A percentile compares a stretch with the other conserved stretches of the same genome.
Conservation (phyloP, 2,329 filamentous ascomycete species). For the Fusarium poae region DNA sequence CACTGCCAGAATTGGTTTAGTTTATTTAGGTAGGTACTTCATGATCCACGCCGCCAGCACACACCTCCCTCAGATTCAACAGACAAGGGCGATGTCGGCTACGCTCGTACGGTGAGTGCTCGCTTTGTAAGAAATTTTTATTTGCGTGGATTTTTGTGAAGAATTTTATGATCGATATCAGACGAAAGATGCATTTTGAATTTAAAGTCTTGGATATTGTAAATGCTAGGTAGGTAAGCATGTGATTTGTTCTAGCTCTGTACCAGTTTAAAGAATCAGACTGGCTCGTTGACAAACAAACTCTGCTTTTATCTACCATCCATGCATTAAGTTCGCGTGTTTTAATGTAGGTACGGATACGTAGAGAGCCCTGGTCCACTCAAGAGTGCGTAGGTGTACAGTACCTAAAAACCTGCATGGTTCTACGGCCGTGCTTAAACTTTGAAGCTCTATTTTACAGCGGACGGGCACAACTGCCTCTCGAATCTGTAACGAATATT, state of each 20-base stretch:
- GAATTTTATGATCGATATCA: neutral
- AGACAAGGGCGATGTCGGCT: constrained; percentile 36
- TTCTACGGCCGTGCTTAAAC: constrained; percentile 9
- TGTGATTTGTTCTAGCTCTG: neutral
- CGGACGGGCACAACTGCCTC: neutral
- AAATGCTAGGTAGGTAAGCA: neutral
- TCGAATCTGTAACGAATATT: neutral
- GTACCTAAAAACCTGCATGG: constrained; percentile 5
- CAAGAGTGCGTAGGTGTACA: constrained; percentile 1
- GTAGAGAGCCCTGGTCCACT: constrained; percentile 6
- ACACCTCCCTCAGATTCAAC: constrained; percentile 23
- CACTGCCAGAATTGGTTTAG: constrained; percentile 18
- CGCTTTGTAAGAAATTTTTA: neutral
- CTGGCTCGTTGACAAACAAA: neutral
- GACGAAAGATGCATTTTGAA: neutral
- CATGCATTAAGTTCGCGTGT: constrained; percentile 16
- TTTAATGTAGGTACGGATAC: constrained; percentile 13
- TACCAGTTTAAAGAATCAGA: neutral
- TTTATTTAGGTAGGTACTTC: constrained; percentile 8
- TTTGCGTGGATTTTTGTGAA: neutral
- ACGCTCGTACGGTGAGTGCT: constrained; percentile 24
- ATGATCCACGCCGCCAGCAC: constrained; percentile 33
- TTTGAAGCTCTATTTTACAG: constrained; percentile 3
- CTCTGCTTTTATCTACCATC: constrained; percentile 1
- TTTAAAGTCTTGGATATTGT: neutral